phyloP scores from a whole-genome alignment of 1,139 yeast genomes.

The Blastobotrys proliferans region DNA sequence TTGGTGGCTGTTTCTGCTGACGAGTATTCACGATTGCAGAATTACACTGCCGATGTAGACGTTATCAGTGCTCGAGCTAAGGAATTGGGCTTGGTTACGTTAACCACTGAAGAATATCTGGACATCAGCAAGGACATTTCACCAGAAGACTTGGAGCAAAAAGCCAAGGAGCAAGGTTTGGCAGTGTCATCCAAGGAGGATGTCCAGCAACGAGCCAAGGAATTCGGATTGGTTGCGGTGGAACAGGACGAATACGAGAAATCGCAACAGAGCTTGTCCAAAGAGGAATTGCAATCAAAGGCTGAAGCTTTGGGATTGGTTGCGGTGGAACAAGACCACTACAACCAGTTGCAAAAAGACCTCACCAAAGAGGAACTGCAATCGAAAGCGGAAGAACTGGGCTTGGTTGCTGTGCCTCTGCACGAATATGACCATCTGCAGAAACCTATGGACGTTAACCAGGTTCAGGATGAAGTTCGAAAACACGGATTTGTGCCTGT shows the following conservation, averaged over 20 bases:
- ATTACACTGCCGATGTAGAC: slow-evolving; percentile 20
- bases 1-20: slow-evolving; percentile 17
- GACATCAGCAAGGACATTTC: slow-evolving; percentile 12
- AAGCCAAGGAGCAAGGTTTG: slow-evolving; percentile 18
- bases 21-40: slow-evolving; percentile 17
- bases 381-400: slow-evolving; percentile 22
- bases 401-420: slow-evolving; percentile 24
- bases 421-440: slow-evolving; percentile 22
- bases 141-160: not conserved
- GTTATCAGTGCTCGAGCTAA: slow-evolving; percentile 26
- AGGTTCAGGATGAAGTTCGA: slow-evolving; percentile 25
- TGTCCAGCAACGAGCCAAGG: slow-evolving; percentile 23
- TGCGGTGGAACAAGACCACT: slow-evolving; percentile 39
- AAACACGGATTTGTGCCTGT: slow-evolving; percentile 25
- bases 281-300: slow-evolving; percentile 16
- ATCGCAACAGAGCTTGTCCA: slow-evolving; percentile 19
- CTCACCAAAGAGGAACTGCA: slow-evolving; percentile 26
- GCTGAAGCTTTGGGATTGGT: slow-evolving; percentile 36
- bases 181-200: slow-evolving; percentile 20
- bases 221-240: slow-evolving; percentile 25
- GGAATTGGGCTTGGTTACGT: slow-evolving; percentile 28
- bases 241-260: slow-evolving; percentile 32
- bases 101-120: slow-evolving; percentile 22
- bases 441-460: slow-evolving; percentile 15
- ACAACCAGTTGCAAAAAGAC: slow-evolving; percentile 23